phyloP scores from a whole-genome alignment of 192 early-diverging fungal genomes.

The Spinellus fusiger region DNA sequence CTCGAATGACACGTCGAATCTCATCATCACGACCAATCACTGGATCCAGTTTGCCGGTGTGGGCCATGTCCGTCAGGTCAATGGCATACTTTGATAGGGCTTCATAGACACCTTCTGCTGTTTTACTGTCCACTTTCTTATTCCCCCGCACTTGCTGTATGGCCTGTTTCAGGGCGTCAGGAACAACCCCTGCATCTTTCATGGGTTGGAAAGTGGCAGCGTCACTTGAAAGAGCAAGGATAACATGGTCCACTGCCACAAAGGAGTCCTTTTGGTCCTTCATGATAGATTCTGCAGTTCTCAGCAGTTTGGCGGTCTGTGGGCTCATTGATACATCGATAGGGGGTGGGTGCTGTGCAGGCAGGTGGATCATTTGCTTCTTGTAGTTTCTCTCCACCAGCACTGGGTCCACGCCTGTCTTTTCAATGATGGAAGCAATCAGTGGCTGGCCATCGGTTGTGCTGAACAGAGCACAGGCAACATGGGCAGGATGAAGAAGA shows the following conservation, averaged over 20 bases:
- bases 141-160: constrained; percentile 75
- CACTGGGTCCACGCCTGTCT: constrained; percentile 76
- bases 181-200: constrained; percentile 59
- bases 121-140: constrained; percentile 77
- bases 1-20: constrained; percentile 91
- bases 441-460: constrained; percentile 76
- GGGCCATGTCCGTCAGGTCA: constrained; percentile 77
- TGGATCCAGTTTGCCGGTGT: constrained; percentile 90
- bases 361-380: constrained; percentile 70
- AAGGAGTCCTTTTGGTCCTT: constrained; percentile 86
- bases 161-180: constrained; percentile 67
- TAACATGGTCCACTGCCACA: constrained; percentile 83
- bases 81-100: constrained; percentile 92
- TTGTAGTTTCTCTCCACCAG: constrained; percentile 75
- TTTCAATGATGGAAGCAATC: constrained; percentile 70
- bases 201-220: constrained; percentile 56
- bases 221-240: constrained; percentile 77
- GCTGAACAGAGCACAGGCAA: constrained; percentile 76
- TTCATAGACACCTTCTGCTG: constrained; percentile 85
- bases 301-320: constrained; percentile 54
- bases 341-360: constrained; percentile 84
- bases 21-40: constrained; percentile 96
- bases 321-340: constrained; percentile 60
- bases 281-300: constrained; percentile 73
- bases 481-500: constrained; percentile 76